Evolutionary conservation across 352 stramenopile species (phyloP).

Genomic region (Pythium sp.): DNA sequence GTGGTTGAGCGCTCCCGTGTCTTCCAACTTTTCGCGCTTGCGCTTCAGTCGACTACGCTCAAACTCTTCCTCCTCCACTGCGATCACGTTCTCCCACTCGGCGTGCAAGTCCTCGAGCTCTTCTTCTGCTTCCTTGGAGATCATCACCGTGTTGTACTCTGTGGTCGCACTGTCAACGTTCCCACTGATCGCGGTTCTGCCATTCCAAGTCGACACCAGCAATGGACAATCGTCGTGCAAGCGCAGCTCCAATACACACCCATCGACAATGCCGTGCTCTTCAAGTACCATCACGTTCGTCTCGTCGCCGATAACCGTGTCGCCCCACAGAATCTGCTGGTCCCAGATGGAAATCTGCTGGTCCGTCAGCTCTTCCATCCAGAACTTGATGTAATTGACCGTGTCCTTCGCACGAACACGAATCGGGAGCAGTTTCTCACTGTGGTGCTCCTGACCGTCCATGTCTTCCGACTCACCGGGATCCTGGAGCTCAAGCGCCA

Average conservation of each 20-base stretch:
- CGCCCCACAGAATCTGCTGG: slow-evolving; percentile 75
- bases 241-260: slow-evolving; percentile 61
- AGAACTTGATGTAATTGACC: slow-evolving; percentile 82
- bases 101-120: slow-evolving; percentile 70
- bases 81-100: slow-evolving; percentile 58
- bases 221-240: slow-evolving; percentile 76
- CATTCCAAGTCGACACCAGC: slow-evolving; percentile 64
- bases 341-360: slow-evolving; percentile 81
- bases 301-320: slow-evolving; percentile 77
- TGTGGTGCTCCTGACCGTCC: slow-evolving; percentile 15
- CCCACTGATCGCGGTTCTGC: slow-evolving; percentile 38
- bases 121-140: slow-evolving; percentile 81
- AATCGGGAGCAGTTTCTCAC: slow-evolving; percentile 44
- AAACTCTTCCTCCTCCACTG: slow-evolving; percentile 58
- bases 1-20: slow-evolving; percentile 49
- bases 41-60: slow-evolving; percentile 37
- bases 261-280: slow-evolving; percentile 67
- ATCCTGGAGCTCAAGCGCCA: slow-evolving; percentile 73
- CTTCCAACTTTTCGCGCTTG: slow-evolving; percentile 55
- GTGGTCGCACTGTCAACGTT: slow-evolving; percentile 10
- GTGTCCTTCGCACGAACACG: slow-evolving; percentile 61
- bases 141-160: slow-evolving; percentile 84
- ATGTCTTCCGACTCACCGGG: slow-evolving; percentile 23
- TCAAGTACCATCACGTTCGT: slow-evolving; percentile 68
- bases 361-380: slow-evolving; percentile 77